Evolutionary conservation across 148 eudicot species (phyloP).

Genomic region (Vaccinium vitisidaea): DNA sequence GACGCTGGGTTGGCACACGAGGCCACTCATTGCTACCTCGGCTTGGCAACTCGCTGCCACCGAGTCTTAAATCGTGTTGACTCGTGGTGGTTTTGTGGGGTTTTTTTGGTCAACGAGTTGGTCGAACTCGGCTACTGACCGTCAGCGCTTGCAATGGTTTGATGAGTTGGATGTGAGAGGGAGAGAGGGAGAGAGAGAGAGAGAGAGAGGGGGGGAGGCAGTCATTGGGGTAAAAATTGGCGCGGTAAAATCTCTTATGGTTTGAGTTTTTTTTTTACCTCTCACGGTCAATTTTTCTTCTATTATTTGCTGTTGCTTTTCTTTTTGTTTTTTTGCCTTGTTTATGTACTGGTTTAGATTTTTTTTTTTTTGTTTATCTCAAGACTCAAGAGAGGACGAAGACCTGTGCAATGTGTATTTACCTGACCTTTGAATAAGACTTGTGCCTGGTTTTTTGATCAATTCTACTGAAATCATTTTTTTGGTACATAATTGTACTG

Average conservation of each 20-base stretch:
- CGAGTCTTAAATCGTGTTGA: conserved; percentile 20
- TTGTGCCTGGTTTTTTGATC: conserved; percentile 1
- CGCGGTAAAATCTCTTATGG: not conserved
- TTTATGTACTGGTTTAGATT: not conserved
- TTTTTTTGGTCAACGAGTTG: not conserved
- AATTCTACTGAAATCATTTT: not conserved
- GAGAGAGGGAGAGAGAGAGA: not conserved
- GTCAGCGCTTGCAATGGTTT: not conserved
- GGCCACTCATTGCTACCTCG: conserved; percentile 94
- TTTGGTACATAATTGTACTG: no score
- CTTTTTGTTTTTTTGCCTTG: not conserved
- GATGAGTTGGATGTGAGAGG: not conserved
- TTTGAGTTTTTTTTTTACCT: not conserved
- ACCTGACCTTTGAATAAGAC: conserved; percentile 11
- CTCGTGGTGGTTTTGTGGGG: not conserved
- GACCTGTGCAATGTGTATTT: conserved; percentile 16
- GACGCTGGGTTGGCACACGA: conserved; percentile 83
- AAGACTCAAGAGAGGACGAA: not conserved
- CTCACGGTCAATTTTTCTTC: not conserved
- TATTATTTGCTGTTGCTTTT: not conserved
- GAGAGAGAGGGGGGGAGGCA: not conserved
- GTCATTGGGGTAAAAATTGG: not conserved
- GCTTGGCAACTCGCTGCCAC: conserved; percentile 67
- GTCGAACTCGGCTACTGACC: not conserved
- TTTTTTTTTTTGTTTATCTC: not conserved